Percentiles rank a stretch among this genome's conserved stretches.
phyloP scores from a whole-genome alignment of 306 rosid genomes.

The Castanospermum australe region DNA sequence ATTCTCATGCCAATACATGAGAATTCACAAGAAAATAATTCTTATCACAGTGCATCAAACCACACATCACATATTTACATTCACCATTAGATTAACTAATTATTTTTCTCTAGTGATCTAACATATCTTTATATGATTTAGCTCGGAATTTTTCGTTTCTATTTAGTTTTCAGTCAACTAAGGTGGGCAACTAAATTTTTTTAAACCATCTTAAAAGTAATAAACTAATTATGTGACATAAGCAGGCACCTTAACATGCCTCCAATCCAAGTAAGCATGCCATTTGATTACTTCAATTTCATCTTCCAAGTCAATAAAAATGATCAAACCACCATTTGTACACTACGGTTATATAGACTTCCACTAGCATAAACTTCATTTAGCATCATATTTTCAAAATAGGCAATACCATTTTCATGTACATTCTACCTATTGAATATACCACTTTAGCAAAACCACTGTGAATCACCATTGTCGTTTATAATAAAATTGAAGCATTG shows the following conservation, averaged over 20 bases:
- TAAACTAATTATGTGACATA: no score
- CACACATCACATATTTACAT: no score
- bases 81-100: no score
- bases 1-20: no score
- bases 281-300: conserved; percentile 19
- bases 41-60: no score
- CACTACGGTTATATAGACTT: conserved; percentile 15
- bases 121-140: no score
- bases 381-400: conserved; percentile 26
- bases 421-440: conserved; percentile 35
- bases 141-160: no score
- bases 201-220: no score
- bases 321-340: conserved; percentile 20
- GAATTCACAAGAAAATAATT: no score
- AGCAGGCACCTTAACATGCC: neutral
- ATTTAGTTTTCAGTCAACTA: no score
- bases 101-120: no score
- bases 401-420: conserved; percentile 39
- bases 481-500: conserved; percentile 30
- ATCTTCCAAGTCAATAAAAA: conserved; percentile 17
- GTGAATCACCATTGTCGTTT: conserved; percentile 8
- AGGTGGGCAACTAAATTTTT: no score
- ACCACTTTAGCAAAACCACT: conserved; percentile 31
- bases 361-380: conserved; percentile 22
- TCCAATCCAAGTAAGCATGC: conserved; percentile 14